These are phyloP conservation scores for Rhynchosporium agropyri DNA, from an alignment of 2,329 filamentous ascomycete species.

Conservation along the genomic window DNA sequence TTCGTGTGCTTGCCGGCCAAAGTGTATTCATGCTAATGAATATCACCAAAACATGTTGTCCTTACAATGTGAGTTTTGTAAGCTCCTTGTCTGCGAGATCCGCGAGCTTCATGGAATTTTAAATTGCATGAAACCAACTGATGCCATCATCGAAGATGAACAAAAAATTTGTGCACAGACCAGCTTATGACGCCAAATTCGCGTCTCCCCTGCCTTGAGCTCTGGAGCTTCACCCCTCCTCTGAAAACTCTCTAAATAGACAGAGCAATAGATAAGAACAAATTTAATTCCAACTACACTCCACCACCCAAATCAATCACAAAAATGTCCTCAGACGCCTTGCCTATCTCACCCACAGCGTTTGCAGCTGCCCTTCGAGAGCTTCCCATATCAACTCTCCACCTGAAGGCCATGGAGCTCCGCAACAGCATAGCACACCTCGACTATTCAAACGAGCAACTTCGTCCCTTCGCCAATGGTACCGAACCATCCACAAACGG, in stretches of 20 bases:
- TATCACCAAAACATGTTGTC: constrained; percentile 27
- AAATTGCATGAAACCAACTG: not conserved
- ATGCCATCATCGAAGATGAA: not conserved
- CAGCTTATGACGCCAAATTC: constrained; percentile 9
- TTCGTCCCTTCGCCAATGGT: constrained; percentile 65
- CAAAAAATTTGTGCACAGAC: constrained; percentile 16
- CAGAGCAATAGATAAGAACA: too few species aligned
- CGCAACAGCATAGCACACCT: constrained; percentile 76
- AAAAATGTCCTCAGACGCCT: constrained; percentile 63
- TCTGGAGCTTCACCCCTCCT: not conserved
- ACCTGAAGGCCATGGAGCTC: constrained; percentile 75
- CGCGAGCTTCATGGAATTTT: not conserved
- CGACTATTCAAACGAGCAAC: constrained; percentile 72
- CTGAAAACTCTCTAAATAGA: too few species aligned
- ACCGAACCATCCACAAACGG: constrained; percentile 31
- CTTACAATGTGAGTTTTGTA: too few species aligned
- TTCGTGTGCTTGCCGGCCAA: constrained; percentile 33
- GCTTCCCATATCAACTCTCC: constrained; percentile 64
- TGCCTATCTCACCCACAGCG: constrained; percentile 62
- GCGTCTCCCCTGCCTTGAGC: constrained; percentile 17
- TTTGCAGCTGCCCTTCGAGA: constrained; percentile 70
- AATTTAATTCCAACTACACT: not conserved
- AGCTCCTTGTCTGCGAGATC: too few species aligned
- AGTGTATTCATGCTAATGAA: constrained; percentile 36
- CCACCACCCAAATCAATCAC: constrained; percentile 38